Evolutionary conservation across 208 protist species (phyloP), one percentile per base, ranked within the genome.

Genomic region (Angomonas ambiguus): DNA sequence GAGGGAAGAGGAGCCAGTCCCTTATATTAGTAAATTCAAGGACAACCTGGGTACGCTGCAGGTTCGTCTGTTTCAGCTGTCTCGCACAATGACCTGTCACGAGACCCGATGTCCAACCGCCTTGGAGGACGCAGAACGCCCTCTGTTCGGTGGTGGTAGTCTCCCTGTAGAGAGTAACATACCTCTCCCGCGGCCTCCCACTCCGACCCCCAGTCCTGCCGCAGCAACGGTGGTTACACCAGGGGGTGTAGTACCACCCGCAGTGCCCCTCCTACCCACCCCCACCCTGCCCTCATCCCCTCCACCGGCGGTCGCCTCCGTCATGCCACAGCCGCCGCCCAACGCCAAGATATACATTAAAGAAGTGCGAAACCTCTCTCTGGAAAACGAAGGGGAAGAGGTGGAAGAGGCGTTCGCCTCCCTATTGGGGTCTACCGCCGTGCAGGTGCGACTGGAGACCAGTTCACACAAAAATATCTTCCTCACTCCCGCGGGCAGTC

Each of bases 391-490:
- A 24, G 71, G 81, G 28, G 64, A 34, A 51, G 67, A 72, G 16
- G 63, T 48, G n/a, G 48, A 63, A 3, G 60, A 67, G 0, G 66
- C 61, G 35, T 78, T 91, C 49, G 77, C 83, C 35, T 76, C 62
- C 2, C 28, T 91, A 22, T 41, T 67, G 1, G 65, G 69, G 22
- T 42, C 67, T 20, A 80, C 74, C 35, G 58, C 72, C 30, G 78
- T 82, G 34, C 78, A 71, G n/a, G 85, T 94, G 49, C 38, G 67
- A 31, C 79, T 91, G 4, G 80, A 67, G 69, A 51, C 88, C 5
- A 83, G 71, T 1, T 76, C 71, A 18, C 30, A 75, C 27, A 59
- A 66, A 18, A 64, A 82, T 1, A 81, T 83, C 31, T 80, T 77
- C 6, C 53, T 76, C 18, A 76, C 85, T 48, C 56, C 67, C 28